Percentiles rank a stretch among this genome's conserved stretches.
Evolutionary conservation across 2,329 filamentous ascomycete species (phyloP).

Genomic region (Alternaria hordeiaustralica): DNA sequence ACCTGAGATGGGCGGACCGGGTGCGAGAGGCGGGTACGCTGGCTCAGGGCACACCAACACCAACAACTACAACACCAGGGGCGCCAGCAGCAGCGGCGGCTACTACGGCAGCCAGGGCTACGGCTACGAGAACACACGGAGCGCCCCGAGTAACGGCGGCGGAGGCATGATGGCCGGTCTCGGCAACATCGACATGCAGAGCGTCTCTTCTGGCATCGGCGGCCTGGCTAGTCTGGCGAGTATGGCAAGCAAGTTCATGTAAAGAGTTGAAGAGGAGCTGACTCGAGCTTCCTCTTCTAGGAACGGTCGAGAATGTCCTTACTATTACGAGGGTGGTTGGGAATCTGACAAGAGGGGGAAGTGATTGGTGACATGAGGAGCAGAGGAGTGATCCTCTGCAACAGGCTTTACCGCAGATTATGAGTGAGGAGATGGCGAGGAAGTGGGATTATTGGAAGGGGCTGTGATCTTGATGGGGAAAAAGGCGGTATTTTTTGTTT

Average conservation of each 20-base stretch:
- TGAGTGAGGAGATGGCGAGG: neutral
- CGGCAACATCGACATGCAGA: constrained; percentile 40
- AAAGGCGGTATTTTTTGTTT: neutral
- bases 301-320: constrained; percentile 17
- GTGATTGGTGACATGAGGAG: neutral
- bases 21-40: constrained; percentile 30
- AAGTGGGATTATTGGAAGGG: neutral
- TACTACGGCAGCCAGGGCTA: constrained; percentile 57
- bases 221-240: constrained; percentile 58
- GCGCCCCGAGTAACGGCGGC: constrained; percentile 24
- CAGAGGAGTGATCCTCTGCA: neutral
- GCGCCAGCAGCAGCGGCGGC: constrained; percentile 37
- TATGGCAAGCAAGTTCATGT: constrained; percentile 57
- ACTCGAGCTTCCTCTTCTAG: constrained; percentile 3
- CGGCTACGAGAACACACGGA: constrained; percentile 41
- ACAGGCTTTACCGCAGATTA: neutral
- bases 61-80: neutral
- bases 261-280: constrained; percentile 5
- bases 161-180: constrained; percentile 36
- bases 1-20: constrained; percentile 59
- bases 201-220: constrained; percentile 48
- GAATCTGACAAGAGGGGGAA: neutral
- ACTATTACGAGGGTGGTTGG: constrained; percentile 10
- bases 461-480: neutral
- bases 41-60: constrained; percentile 18